Base-by-base conservation (phyloP, 768 basidiomycete species). In the Fomitopsis pulvina region DNA sequence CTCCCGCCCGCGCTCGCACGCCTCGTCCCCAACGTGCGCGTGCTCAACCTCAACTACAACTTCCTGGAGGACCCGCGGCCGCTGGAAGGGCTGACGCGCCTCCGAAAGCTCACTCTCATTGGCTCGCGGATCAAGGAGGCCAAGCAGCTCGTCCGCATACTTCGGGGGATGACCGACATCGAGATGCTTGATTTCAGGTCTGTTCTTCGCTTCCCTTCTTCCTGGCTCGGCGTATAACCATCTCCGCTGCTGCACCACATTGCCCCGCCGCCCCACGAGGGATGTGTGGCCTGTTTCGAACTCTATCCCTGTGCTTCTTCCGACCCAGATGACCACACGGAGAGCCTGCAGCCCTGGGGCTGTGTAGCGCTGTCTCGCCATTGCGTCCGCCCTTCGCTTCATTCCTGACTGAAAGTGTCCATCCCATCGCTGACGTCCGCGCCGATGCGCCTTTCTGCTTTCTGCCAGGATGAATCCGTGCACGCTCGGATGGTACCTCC, bases 11-110 rank as follows among this genome's bases (percentile, higher is more conserved):
- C 79, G 37, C 71, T 96, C 57, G 75, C 77, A 47, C 62, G 62
- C 41, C 68, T 87, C 48, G 71, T 83, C 42, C 95, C 96, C 27
- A 96, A 94, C 66, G 68, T 97, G 60, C 83, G 92, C 48, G 84
- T 84, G 52, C 71, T 98, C 68, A 97, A 97, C 73, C 79, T 97
- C 57, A 95, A 98, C 75, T 95, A 96, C 75, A 98, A 98, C 67
- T 97, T 94, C 67, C 63, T 98, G 65, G 81, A 92, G 58, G 83
- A 88, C 60, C 68, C 80, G 47, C 66, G 76, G 55, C 68, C 72
- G 44, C 71, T 99, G 50, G 76, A 77, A 45, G 91, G 88, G 11
- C 74, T 97, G 53, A 72, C 68, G 52, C 72, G 90, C 61, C 68
- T 98, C 67, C 78, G 80, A 56, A 93, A 90, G 73, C 68, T 98